These are phyloP conservation scores for Astragalus membranaceus DNA, from an alignment of 306 rosid genomes.

Conservation along the genomic window DNA sequence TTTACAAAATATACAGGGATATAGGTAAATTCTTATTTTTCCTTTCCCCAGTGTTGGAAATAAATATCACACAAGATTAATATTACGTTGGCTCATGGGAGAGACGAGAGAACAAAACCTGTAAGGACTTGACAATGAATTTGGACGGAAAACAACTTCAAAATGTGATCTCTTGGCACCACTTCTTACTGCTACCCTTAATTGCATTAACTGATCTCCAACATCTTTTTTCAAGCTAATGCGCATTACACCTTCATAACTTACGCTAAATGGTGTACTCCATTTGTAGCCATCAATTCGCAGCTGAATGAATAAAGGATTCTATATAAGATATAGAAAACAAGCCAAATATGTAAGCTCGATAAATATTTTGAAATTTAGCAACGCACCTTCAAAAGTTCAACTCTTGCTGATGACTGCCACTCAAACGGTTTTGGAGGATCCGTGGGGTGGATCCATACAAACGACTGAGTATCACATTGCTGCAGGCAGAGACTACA, in stretches of 20 bases:
- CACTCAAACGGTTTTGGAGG: conserved; percentile 81
- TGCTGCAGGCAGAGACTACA: conserved; percentile 83
- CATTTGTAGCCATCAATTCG: conserved; percentile 77
- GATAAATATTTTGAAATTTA: neutral
- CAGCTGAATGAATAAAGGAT: conserved; percentile 44
- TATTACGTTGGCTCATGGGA: neutral
- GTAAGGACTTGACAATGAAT: conserved; percentile 77
- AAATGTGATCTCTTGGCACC: conserved; percentile 77
- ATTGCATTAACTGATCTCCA: conserved; percentile 49
- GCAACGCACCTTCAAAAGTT: conserved; percentile 61
- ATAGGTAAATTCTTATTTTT: neutral
- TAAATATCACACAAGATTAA: neutral
- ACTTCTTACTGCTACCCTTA: conserved; percentile 82
- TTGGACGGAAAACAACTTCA: conserved; percentile 83
- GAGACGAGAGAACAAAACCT: conserved; percentile 48
- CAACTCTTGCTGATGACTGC: conserved; percentile 77
- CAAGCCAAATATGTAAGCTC: conserved; percentile 1
- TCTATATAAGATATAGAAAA: conserved; percentile 18
- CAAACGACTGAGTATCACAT: conserved; percentile 65
- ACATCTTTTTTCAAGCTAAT: conserved; percentile 55
- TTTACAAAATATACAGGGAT: conserved; percentile 1
- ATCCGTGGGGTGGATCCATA: conserved; percentile 87
- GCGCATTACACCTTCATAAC: conserved; percentile 76
- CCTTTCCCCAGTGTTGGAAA: neutral
- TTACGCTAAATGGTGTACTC: conserved; percentile 88